Percentiles rank a stretch among this genome's conserved stretches.
Conservation (phyloP, 306 rosid species). For the Rubus parviflorus region DNA sequence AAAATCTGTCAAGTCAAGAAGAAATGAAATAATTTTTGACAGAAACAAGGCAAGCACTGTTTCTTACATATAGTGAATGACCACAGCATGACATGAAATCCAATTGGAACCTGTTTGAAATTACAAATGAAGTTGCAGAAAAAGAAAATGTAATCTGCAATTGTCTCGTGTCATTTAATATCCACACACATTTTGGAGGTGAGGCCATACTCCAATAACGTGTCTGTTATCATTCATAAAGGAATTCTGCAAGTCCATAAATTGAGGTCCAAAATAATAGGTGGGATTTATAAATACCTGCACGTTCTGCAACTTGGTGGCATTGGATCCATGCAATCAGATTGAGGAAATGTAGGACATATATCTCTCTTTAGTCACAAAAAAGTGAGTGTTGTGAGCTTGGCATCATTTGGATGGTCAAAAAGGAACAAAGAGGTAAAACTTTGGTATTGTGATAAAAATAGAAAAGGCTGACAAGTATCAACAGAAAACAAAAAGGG, state of each 20-base stretch:
- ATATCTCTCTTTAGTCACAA: background rate
- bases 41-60: background rate
- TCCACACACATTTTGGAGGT: background rate
- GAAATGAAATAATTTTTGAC: background rate
- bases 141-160: background rate
- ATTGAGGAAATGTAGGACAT: background rate
- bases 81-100: background rate
- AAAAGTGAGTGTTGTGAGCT: background rate
- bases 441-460: background rate
- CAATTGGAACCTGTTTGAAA: background rate
- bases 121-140: background rate
- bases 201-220: slow-evolving; percentile 4
- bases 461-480: slow-evolving; percentile 3
- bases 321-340: background rate
- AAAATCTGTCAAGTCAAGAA: background rate
- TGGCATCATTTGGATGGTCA: slow-evolving; percentile 11
- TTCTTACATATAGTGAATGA: background rate
- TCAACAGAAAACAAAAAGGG: background rate
- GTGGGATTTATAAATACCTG: background rate
- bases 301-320: slow-evolving; percentile 4
- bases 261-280: background rate
- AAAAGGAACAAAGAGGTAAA: background rate
- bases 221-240: background rate
- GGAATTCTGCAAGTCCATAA: background rate
- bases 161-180: background rate